These are phyloP conservation scores for Mycocentrospora acerina DNA, from an alignment of 2,329 filamentous ascomycete species.

Conservation along the genomic window DNA sequence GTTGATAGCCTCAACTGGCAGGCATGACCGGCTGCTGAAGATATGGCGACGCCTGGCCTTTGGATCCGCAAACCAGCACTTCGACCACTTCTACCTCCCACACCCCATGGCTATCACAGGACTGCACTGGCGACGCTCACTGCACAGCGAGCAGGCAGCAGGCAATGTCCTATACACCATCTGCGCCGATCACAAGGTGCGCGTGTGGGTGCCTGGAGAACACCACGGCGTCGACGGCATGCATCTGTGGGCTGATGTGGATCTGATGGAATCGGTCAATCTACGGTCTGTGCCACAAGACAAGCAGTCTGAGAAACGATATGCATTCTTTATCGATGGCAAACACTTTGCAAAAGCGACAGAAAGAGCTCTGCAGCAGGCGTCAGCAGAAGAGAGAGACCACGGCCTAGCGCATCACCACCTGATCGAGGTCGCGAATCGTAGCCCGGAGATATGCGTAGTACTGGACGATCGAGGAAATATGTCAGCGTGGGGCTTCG, in stretches of 20 bases:
- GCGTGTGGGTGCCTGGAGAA: slow-evolving; percentile 81
- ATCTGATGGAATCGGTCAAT: slow-evolving; percentile 72
- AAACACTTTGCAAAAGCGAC: slow-evolving; percentile 76
- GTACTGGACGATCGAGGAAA: slow-evolving; percentile 80
- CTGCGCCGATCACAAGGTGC: slow-evolving; percentile 75
- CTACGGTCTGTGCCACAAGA: slow-evolving; percentile 49
- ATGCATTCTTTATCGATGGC: slow-evolving; percentile 80
- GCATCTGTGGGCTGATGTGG: slow-evolving; percentile 77
- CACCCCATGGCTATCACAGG: slow-evolving; percentile 80
- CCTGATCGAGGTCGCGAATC: slow-evolving; percentile 81
- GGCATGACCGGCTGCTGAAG: slow-evolving; percentile 81
- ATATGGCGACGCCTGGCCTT: slow-evolving; percentile 89
- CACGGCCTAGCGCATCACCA: slow-evolving; percentile 76
- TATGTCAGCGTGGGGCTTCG: slow-evolving; percentile 90
- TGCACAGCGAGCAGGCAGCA: slow-evolving; percentile 72
- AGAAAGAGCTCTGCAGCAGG: slow-evolving; percentile 70
- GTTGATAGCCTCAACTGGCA: slow-evolving; percentile 79
- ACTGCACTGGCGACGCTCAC: slow-evolving; percentile 81
- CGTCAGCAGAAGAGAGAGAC: slow-evolving; percentile 60
- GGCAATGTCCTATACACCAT: slow-evolving; percentile 91
- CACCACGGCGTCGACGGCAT: slow-evolving; percentile 70
- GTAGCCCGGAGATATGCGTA: slow-evolving; percentile 82
- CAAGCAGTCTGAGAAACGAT: slow-evolving; percentile 54
- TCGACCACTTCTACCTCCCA: slow-evolving; percentile 87
- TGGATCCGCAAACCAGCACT: slow-evolving; percentile 77